Conservation (phyloP, 179 eudicot species). For the Silene noctiflora region DNA sequence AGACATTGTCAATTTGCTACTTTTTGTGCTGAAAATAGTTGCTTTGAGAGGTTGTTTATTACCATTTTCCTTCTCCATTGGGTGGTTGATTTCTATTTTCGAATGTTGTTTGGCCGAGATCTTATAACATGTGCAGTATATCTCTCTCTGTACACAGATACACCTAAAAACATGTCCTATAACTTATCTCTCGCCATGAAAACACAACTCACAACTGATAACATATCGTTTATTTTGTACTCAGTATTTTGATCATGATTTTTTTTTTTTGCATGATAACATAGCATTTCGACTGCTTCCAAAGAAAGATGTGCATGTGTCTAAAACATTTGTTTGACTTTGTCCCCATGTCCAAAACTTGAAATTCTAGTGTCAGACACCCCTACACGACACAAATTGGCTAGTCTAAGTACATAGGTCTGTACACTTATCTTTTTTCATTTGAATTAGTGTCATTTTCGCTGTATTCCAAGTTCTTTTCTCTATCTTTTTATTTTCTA, state of each 20-base stretch:
- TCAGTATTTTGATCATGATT: background rate
- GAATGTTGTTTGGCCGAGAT: background rate
- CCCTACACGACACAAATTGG: background rate
- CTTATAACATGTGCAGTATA: background rate
- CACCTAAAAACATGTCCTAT: background rate
- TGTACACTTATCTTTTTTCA: too few relatives aligned
- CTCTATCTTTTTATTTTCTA: conserved; percentile 3
- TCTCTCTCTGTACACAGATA: background rate
- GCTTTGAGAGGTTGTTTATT: background rate
- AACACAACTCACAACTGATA: background rate
- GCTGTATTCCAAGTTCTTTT: background rate
- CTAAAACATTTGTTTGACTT: background rate
- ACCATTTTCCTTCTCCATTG: background rate
- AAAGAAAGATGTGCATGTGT: background rate
- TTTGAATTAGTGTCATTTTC: background rate
- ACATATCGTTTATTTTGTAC: background rate
- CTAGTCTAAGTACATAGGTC: background rate
- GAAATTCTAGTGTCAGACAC: background rate
- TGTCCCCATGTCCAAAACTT: background rate
- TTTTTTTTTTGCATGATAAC: too few relatives aligned
- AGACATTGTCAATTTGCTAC: background rate
- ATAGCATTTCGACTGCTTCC: background rate
- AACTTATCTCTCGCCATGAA: background rate
- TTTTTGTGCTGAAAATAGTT: background rate
- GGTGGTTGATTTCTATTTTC: background rate